Conservation (phyloP, 2,329 filamentous ascomycete species). For the Elsinoe batatas region DNA sequence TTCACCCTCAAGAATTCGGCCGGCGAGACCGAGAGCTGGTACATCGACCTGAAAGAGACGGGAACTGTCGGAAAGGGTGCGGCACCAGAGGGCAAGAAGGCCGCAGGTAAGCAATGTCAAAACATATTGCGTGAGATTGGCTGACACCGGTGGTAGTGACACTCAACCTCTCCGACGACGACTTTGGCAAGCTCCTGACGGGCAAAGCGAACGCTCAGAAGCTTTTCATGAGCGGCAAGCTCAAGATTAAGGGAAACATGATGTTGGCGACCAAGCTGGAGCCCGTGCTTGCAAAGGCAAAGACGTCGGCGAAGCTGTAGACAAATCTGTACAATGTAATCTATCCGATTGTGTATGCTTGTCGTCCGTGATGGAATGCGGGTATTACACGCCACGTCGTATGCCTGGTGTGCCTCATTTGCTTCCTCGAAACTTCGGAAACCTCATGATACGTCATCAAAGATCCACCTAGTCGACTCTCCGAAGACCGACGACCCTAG, state of each 20-base stretch:
- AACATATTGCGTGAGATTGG: not conserved
- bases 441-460: not conserved
- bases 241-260: slow-evolving; percentile 96
- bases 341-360: not conserved
- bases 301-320: slow-evolving; percentile 75
- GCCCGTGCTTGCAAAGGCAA: slow-evolving; percentile 80
- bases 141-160: slow-evolving; percentile 51
- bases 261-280: slow-evolving; percentile 99
- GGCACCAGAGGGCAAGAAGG: slow-evolving; percentile 60
- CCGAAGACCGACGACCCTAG: slow-evolving; percentile 25
- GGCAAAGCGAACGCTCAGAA: slow-evolving; percentile 92
- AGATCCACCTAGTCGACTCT: slow-evolving; percentile 21
- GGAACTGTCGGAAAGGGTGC: slow-evolving; percentile 71
- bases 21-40: slow-evolving; percentile 76
- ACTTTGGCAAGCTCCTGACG: slow-evolving; percentile 72
- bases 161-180: slow-evolving; percentile 70
- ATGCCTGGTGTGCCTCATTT: too few relatives aligned
- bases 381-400: too few relatives aligned
- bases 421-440: too few relatives aligned
- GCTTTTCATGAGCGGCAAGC: slow-evolving; percentile 94
- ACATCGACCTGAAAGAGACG: slow-evolving; percentile 88
- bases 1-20: slow-evolving; percentile 85
- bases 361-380: too few relatives aligned
- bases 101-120: slow-evolving; percentile 54
- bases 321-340: slow-evolving; percentile 16